These are phyloP conservation scores for Eucalyptus shirleyi DNA, from an alignment of 345 rosid genomes.

Conservation along the genomic window DNA sequence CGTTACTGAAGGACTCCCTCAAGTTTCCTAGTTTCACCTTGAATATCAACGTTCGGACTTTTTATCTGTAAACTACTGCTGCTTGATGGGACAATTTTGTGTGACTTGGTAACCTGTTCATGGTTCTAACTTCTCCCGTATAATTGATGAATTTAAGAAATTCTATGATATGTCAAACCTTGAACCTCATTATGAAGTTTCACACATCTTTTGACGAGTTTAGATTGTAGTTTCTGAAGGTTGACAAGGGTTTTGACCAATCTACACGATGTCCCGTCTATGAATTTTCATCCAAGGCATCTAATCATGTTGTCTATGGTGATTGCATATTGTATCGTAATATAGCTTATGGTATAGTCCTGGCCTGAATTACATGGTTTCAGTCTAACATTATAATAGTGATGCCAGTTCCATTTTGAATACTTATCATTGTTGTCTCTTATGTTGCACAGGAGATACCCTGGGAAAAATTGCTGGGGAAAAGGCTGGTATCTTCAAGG, in stretches of 20 bases:
- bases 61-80: neutral
- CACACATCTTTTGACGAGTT: neutral
- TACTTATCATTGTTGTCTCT: neutral
- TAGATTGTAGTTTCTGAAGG: neutral
- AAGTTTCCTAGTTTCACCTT: neutral
- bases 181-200: neutral
- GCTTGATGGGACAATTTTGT: neutral
- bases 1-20: neutral
- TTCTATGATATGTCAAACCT: neutral
- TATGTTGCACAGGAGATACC: slow-evolving; percentile 58
- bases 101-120: neutral
- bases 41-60: neutral
- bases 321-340: neutral
- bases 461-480: slow-evolving; percentile 95
- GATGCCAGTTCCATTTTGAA: neutral
- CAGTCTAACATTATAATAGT: neutral
- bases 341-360: neutral
- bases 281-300: neutral
- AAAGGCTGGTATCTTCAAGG: slow-evolving; percentile 98
- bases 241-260: neutral
- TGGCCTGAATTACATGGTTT: neutral
- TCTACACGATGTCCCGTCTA: neutral
- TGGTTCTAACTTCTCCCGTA: neutral
- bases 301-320: neutral
- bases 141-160: neutral